Evolutionary conservation across 2,329 filamentous ascomycete species (phyloP).

Genomic region (Penicillium sp.): DNA sequence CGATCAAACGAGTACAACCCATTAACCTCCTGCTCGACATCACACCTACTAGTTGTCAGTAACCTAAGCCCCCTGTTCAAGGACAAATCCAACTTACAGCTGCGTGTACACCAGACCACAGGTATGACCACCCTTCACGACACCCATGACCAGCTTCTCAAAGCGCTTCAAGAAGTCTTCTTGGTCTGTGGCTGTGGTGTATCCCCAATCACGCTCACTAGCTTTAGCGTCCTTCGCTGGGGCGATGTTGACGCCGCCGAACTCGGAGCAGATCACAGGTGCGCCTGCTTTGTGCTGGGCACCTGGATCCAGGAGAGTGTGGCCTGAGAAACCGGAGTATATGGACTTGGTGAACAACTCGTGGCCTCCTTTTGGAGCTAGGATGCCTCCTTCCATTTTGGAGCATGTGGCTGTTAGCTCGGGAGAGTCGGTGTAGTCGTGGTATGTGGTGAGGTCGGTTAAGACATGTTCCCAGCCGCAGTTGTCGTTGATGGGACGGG

Average conservation of each 20-base stretch:
- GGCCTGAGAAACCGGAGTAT: slow-evolving; percentile 34
- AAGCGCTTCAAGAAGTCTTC: slow-evolving; percentile 57
- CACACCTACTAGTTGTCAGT: slow-evolving; percentile 30
- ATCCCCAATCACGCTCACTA: slow-evolving; percentile 59
- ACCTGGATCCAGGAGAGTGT: slow-evolving; percentile 44
- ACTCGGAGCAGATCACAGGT: slow-evolving; percentile 63
- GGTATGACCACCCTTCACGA: slow-evolving; percentile 54
- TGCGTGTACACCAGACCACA: slow-evolving; percentile 66
- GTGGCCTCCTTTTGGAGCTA: slow-evolving; percentile 50
- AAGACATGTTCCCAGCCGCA: slow-evolving; percentile 67
- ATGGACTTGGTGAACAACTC: slow-evolving; percentile 52
- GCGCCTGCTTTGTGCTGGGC: slow-evolving; percentile 51
- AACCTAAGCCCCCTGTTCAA: neutral
- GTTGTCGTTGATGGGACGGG: slow-evolving; percentile 64
- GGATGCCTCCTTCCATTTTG: slow-evolving; percentile 49
- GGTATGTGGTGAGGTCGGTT: slow-evolving; percentile 63
- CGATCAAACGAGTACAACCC: slow-evolving; percentile 62
- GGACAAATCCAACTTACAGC: slow-evolving; percentile 43
- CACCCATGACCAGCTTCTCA: slow-evolving; percentile 55
- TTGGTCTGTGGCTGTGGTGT: slow-evolving; percentile 60
- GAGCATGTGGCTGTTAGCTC: slow-evolving; percentile 54
- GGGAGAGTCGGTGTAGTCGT: slow-evolving; percentile 60
- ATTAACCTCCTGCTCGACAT: slow-evolving; percentile 66
- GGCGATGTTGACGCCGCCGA: slow-evolving; percentile 64
- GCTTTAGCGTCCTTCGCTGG: slow-evolving; percentile 40